These are phyloP conservation scores for Skeletonema menzelii DNA, from an alignment of 108 stramenopile species.

Conservation along the genomic window DNA sequence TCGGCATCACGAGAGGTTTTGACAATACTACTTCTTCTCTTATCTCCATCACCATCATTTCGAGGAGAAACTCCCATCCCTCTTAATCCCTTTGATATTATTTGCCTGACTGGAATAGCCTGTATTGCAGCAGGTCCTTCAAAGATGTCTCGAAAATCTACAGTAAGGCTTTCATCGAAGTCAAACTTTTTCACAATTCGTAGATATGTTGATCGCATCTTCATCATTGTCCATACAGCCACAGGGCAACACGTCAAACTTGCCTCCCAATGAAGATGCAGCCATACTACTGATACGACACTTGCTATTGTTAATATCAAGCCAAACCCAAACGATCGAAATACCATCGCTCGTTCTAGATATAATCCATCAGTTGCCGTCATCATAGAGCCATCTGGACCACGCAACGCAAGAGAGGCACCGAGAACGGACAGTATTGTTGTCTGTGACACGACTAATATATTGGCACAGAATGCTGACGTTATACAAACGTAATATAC, in stretches of 20 bases:
- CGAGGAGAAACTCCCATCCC: background rate
- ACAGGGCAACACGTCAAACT: slow-evolving; percentile 65
- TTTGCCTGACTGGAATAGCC: slow-evolving; percentile 25
- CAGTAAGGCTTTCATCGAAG: slow-evolving; percentile 83
- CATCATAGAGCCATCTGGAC: slow-evolving; percentile 92
- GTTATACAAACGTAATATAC: slow-evolving; percentile 79
- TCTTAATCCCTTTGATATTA: background rate
- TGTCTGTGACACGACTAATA: slow-evolving; percentile 84
- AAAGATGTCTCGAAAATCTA: slow-evolving; percentile 84
- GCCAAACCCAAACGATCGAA: slow-evolving; percentile 73
- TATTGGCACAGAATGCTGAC: slow-evolving; percentile 84
- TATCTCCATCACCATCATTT: background rate
- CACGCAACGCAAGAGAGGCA: slow-evolving; percentile 82
- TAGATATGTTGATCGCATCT: slow-evolving; percentile 64
- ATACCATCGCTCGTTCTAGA: slow-evolving; percentile 72
- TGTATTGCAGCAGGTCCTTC: slow-evolving; percentile 75
- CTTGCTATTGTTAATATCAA: slow-evolving; percentile 55
- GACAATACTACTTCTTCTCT: background rate
- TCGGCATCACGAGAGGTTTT: background rate
- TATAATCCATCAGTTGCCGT: slow-evolving; percentile 90
- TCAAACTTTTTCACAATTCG: slow-evolving; percentile 69
- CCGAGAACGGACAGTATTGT: slow-evolving; percentile 82
- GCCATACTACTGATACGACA: slow-evolving; percentile 59
- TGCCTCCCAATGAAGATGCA: slow-evolving; percentile 78
- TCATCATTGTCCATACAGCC: slow-evolving; percentile 51